Conservation (phyloP, 73 alveolate species). For the Breviolum minutum region DNA sequence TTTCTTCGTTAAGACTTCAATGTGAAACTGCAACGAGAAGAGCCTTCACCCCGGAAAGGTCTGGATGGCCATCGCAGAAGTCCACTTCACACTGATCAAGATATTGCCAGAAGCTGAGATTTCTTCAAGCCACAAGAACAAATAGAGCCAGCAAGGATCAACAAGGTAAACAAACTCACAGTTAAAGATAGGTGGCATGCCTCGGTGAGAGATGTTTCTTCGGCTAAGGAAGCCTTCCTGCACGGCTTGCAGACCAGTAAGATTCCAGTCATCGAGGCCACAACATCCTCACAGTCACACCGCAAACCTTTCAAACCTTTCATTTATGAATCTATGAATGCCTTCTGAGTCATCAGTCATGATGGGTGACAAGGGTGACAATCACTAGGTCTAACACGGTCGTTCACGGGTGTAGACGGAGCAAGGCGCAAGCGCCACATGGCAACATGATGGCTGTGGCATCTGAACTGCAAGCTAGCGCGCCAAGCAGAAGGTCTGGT, state of each 20-base stretch:
- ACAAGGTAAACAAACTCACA: too few relatives aligned
- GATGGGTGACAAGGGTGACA: too few relatives aligned
- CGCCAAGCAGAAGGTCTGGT: conserved; percentile 6
- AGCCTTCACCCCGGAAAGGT: background rate
- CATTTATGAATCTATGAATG: too few relatives aligned
- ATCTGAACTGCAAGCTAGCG: conserved; percentile 62
- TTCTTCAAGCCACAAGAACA: background rate
- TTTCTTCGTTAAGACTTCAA: too few relatives aligned
- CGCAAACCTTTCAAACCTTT: background rate
- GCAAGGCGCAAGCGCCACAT: conserved; percentile 67
- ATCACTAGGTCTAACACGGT: too few relatives aligned
- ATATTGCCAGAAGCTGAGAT: background rate
- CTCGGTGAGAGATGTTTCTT: too few relatives aligned
- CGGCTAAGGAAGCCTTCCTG: conserved; percentile 51
- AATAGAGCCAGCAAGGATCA: too few relatives aligned
- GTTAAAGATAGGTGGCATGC: too few relatives aligned
- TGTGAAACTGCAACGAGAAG: too few relatives aligned
- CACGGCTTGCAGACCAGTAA: conserved; percentile 50
- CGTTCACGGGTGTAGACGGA: background rate
- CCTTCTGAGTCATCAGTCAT: too few relatives aligned
- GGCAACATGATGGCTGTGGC: conserved; percentile 37
- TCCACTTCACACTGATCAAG: conserved; percentile 67
- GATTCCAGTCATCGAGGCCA: conserved; percentile 85
- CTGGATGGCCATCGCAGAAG: conserved; percentile 78
- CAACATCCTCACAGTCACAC: too few relatives aligned